phyloP scores from a whole-genome alignment of 139 green algal genomes.

The Prasinococcaceae sp. region DNA sequence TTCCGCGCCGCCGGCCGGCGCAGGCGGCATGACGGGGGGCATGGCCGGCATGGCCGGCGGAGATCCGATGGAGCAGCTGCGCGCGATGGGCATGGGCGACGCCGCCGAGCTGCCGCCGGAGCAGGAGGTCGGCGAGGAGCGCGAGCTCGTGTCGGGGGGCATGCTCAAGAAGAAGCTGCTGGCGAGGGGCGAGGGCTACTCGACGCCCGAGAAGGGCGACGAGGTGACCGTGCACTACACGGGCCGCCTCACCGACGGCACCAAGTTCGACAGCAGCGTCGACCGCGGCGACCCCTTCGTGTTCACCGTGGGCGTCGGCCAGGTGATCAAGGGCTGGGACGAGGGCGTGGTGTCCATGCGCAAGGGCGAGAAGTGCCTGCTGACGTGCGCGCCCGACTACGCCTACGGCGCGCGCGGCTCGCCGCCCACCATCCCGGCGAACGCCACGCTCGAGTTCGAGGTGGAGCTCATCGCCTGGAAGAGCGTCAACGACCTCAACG shows the following conservation, averaged over 20 bases:
- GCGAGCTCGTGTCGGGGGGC: background rate
- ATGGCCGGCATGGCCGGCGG: background rate
- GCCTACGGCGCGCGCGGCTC: slow-evolving; percentile 73
- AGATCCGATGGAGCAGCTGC: background rate
- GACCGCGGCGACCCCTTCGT: slow-evolving; percentile 74
- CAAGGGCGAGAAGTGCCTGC: slow-evolving; percentile 67
- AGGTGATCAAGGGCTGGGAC: slow-evolving; percentile 96
- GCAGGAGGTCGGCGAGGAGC: background rate
- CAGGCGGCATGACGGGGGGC: background rate
- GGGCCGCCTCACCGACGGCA: slow-evolving; percentile 79
- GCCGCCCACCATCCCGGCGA: slow-evolving; percentile 71
- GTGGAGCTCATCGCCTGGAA: slow-evolving; percentile 43
- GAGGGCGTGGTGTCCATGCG: slow-evolving; percentile 77
- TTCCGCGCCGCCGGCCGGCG: too few species aligned
- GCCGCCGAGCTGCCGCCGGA: too few species aligned
- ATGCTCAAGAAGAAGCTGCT: background rate
- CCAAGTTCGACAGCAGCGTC: slow-evolving; percentile 78
- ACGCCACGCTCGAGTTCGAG: slow-evolving; percentile 90
- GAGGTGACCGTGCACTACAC: slow-evolving; percentile 76
- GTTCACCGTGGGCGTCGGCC: slow-evolving; percentile 43
- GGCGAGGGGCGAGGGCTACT: background rate
- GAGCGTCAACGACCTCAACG: slow-evolving; percentile 22
- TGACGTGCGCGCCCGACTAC: slow-evolving; percentile 56
- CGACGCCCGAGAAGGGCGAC: background rate
- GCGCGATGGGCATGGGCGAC: too few species aligned